Evolutionary conservation across 192 early-diverging fungal species (phyloP).

Genomic region (Coemansia sp.): DNA sequence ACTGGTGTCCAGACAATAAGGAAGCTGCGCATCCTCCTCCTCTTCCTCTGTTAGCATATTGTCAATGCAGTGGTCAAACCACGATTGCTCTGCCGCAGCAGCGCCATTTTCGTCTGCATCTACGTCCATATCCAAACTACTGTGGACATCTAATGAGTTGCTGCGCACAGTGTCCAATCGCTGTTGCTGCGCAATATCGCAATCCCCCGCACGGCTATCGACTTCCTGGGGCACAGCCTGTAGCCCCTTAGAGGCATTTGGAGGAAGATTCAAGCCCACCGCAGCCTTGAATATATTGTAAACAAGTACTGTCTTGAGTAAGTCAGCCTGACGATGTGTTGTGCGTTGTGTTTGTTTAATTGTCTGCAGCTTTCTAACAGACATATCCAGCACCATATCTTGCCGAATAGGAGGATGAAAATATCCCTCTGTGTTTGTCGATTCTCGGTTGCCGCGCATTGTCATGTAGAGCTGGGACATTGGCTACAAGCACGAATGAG

Average conservation of each 20-base stretch:
- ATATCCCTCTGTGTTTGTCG: background rate
- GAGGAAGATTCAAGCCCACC: background rate
- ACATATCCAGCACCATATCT: conserved; percentile 34
- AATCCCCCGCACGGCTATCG: no score
- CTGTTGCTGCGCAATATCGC: background rate
- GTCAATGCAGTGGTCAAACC: conserved; percentile 53
- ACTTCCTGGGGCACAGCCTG: background rate
- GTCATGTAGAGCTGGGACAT: conserved; percentile 24
- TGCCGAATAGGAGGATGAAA: conserved; percentile 30
- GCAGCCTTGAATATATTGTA: conserved; percentile 47
- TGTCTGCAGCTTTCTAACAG: conserved; percentile 40
- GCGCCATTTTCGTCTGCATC: conserved; percentile 17
- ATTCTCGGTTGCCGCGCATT: background rate
- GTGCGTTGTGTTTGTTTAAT: conserved; percentile 33
- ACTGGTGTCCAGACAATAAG: no score
- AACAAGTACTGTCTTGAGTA: conserved; percentile 47
- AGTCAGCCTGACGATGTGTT: conserved; percentile 33
- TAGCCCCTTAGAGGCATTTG: background rate
- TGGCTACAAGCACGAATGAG: background rate
- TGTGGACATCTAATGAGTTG: background rate
- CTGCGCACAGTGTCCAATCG: background rate
- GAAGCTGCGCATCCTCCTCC: conserved; percentile 3
- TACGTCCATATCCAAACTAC: conserved; percentile 19
- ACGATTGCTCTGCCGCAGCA: conserved; percentile 44
- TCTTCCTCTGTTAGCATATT: conserved; percentile 30